Evolutionary conservation across 352 stramenopile genomes (phyloP), one percentile per base, ranked within the genome.

Genomic region (Globisporangium acanthophoron): DNA sequence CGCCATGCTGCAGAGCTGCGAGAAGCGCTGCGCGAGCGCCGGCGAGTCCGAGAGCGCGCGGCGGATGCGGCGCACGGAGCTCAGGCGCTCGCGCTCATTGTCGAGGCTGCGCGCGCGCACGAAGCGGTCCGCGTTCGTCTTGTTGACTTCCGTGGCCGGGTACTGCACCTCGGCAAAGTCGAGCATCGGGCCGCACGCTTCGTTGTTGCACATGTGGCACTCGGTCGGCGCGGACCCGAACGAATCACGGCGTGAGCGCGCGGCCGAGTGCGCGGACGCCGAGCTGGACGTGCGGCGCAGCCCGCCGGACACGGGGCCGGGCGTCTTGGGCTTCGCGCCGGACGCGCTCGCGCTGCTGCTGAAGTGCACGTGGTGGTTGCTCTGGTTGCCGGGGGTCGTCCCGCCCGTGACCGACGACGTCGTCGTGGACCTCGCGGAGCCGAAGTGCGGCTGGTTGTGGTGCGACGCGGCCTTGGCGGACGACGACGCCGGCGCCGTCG

Each of bases 1-100:
- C 27, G 81, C 80, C 79, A 94, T 92, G 44, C 78, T 80, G 56
- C 75, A 85, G 55, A 92, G 80, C 54, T 92, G 81, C 33, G 65
- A 61, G 31, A 92, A 71, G 24, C 77, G 73, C 52, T 82, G 70
- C 24, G 70, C 66, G 5, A 73, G 56, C 49, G 69, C 71, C 0
- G 76, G 67, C 1, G 76, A 73, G 1, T 66, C 73, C 24, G 71
- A 64, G 24, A 90, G 61, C 18, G 70, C 81, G 13, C 68, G 63
- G 20, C 67, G 57, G 33, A 92, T 61, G 18, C 58, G 58, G 15
- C 78, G 64, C 18, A 90, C 78, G 0, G 71, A 76, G 24, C 62
- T 61, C 2, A 88, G 48, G 0, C 80, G 76, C 39, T 80, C 78
- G 13, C 46, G 55, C 53, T 92, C 82, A 20, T 92, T 78, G 54